These are phyloP conservation scores for Craterostigma plantagineum DNA, from an alignment of 257 asterid species.

Conservation along the genomic window DNA sequence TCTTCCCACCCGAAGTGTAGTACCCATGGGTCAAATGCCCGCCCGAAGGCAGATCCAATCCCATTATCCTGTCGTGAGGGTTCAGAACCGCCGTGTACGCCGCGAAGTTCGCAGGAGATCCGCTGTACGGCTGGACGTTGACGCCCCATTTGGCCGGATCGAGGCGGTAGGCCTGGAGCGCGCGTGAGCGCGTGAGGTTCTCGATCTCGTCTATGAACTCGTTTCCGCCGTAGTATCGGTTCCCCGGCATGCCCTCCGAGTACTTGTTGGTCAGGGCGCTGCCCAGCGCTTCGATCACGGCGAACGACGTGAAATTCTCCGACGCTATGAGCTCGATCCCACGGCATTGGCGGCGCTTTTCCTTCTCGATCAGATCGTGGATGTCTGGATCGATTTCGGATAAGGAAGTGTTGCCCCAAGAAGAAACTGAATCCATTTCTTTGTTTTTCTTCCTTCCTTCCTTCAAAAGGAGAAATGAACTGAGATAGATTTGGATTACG, in stretches of 20 bases:
- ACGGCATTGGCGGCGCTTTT: constrained; percentile 54
- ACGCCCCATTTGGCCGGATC: constrained; percentile 53
- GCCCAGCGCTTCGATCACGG: constrained; percentile 48
- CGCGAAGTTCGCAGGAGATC: constrained; percentile 63
- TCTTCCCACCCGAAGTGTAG: constrained; percentile 67
- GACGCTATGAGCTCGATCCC: constrained; percentile 66
- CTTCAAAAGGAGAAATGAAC: too few species aligned
- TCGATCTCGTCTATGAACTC: constrained; percentile 49
- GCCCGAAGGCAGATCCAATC: constrained; percentile 72
- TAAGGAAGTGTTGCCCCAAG: constrained; percentile 40
- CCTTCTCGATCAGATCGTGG: constrained; percentile 45
- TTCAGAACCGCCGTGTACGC: constrained; percentile 66
- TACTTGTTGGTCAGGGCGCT: constrained; percentile 44
- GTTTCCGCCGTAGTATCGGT: constrained; percentile 51
- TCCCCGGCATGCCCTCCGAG: constrained; percentile 50
- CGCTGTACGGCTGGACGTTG: constrained; percentile 64
- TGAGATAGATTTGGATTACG: too few species aligned
- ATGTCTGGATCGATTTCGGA: constrained; percentile 33
- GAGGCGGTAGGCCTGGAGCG: constrained; percentile 43
- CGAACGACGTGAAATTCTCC: constrained; percentile 74
- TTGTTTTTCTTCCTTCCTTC: too few species aligned
- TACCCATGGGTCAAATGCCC: constrained; percentile 81
- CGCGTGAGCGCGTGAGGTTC: constrained; percentile 47
- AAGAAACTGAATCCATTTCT: constrained; percentile 35
- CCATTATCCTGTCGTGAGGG: constrained; percentile 77